A percentile compares a stretch with the other conserved stretches of the same genome.
Evolutionary conservation across 345 rosid genomes (phyloP).

Genomic region (Camelina neglecta): DNA sequence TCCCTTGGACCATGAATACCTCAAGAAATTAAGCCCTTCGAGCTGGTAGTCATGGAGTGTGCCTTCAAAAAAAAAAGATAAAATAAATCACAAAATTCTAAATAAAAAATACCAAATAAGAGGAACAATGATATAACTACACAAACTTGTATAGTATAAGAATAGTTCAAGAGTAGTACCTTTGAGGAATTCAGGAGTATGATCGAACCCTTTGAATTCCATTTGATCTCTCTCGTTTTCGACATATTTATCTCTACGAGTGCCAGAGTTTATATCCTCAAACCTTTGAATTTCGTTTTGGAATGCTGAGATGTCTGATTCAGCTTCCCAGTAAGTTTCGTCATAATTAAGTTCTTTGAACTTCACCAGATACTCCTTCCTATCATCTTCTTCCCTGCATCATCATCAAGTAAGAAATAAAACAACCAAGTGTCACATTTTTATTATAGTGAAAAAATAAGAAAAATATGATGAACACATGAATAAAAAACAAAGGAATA

Average conservation of each 20-base stretch:
- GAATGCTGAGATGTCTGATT: conserved; percentile 80
- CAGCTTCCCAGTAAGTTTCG: conserved; percentile 90
- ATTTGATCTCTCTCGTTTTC: conserved; percentile 52
- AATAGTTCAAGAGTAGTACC: conserved; percentile 52
- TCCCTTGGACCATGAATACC: conserved; percentile 80
- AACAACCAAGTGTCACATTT: not conserved
- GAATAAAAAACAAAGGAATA: conserved; percentile 11
- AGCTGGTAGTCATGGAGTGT: conserved; percentile 83
- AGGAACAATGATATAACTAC: not conserved
- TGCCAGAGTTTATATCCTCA: conserved; percentile 55
- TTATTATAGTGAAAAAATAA: not conserved
- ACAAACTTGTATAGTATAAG: not conserved
- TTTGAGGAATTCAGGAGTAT: conserved; percentile 80
- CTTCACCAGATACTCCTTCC: conserved; percentile 76
- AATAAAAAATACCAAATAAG: conserved; percentile 21
- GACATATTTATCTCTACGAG: conserved; percentile 54
- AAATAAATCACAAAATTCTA: conserved; percentile 28
- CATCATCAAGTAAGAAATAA: not conserved
- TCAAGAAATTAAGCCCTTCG: conserved; percentile 85
- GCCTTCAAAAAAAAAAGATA: conserved; percentile 56
- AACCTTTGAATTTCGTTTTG: conserved; percentile 76
- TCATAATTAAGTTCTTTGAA: conserved; percentile 77
- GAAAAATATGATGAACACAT: not conserved
- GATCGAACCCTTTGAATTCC: conserved; percentile 69
- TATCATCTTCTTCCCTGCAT: conserved; percentile 48